Base-by-base conservation (phyloP, 75 land plant species). In the Cunninghamia lanceolata region DNA sequence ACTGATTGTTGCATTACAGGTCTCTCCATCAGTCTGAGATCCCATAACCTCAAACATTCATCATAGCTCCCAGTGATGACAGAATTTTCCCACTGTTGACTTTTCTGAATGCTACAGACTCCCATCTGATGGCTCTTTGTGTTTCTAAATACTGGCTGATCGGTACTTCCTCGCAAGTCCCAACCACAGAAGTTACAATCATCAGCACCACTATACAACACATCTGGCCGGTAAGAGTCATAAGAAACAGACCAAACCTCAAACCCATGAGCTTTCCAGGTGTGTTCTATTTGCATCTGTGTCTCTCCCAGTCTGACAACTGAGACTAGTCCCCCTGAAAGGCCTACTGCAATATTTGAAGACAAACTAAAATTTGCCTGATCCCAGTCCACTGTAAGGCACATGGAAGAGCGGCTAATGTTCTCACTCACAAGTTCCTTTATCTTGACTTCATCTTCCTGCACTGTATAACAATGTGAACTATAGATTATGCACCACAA, bases 61-160 rank as follows among this genome's bases (percentile, higher is more conserved):
- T 98, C 99, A 78, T 98, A 98, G 87, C 99, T 92, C n/a, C 99
- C 99, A 34, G 99, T 98, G 34, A 93, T 92, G 36, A 97, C 16
- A 15, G 52, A 85, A 66, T 98, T 90, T 30, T 93, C 87, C 53
- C 90, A 84, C 42, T 40, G 78, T 2, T 96, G 97, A 87, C 85
- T 92, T 82, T 92, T 92, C 43, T 92, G 91, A 52, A 97, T 93
- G 89, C 96, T 93, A 75, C 99, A 96, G 25, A 98, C 93, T 54
- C 99, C 99, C 99, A 95, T 95, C 40, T 86, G 89, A 82, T 98
- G 99, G 4, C 86, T 84, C 71, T 93, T 94, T 43, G 87, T 52
- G 66, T 98, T 93, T 39, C 93, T 92, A 84, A 96, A 98, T 19
- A 92, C 89, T 10, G 88, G 84, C 0, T 86, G 83, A 28, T 87